Base-by-base conservation (phyloP, 345 rosid genomes). In the Camelina sativa region DNA sequence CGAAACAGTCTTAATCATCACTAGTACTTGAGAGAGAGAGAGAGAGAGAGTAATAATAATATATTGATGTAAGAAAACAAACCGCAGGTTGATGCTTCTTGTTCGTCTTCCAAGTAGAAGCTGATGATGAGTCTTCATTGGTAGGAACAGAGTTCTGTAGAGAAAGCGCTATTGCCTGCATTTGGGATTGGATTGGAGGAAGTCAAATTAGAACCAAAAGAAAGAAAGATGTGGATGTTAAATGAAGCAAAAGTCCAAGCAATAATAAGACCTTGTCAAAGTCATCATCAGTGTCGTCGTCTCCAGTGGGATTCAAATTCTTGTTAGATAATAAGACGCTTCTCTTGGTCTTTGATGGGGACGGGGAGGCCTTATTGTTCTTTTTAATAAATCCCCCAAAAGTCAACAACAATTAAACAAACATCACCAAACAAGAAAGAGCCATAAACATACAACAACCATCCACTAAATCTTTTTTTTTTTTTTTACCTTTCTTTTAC, bases 81-180 rank as follows among this genome's bases (percentile, higher is more conserved):
- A 91, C 96, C 69, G 0, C 28, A 25, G 72, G 59, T 76, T 85
- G 28, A 25, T 25, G 28, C 28, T 25, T 25, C 28, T 3, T 85
- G 72, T 83, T 89, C 51, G 56, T 89, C 50, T 59, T 87, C 41
- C 25, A 23, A 23, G 25, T 23, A 23, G 25, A 23, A 23, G 77
- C 59, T 79, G 79, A 65, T 71, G 25, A 23, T 23, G 35, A 64
- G 15, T 83, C 44, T 76, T 86, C 52, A 50, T 70, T 11, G n/a
- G 32, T 60, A 74, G 34, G 57, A 74, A 53, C 57, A 7, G 88
- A 69, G 72, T 38, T 86, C 74, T 83, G 86, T 71, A 91, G 79
- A 37, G 98, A 91, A 19, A 91, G 87, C 20, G 92, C 85, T 72
- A 89, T 84, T 55, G 97, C 96, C 96, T 89, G 85, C 52, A 76